A percentile compares a stretch with the other conserved stretches of the same genome.
phyloP scores from a whole-genome alignment of 2,329 filamentous ascomycete species.

The Colletotrichum godetiae region DNA sequence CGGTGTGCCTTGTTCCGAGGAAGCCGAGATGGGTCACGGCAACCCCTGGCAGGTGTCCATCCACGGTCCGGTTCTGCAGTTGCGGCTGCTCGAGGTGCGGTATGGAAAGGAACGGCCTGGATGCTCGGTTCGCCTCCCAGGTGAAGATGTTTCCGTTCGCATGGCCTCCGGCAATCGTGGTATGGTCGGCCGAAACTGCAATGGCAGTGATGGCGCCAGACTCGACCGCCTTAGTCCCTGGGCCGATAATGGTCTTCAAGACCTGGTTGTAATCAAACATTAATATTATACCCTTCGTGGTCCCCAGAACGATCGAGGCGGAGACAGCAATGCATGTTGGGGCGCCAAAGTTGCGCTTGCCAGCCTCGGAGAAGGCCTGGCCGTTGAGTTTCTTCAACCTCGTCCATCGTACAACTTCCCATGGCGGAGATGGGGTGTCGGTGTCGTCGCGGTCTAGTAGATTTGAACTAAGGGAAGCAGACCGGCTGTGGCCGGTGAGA shows the following conservation, averaged over 20 bases:
- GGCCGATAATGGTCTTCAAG: conserved; percentile 91
- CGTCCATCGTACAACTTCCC: conserved; percentile 98
- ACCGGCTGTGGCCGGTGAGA: conserved; percentile 80
- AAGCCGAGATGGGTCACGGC: conserved; percentile 94
- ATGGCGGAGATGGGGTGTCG: conserved; percentile 82
- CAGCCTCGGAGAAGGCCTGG: conserved; percentile 92
- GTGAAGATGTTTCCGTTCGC: conserved; percentile 93
- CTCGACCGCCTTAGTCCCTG: conserved; percentile 93
- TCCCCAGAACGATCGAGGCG: conserved; percentile 89
- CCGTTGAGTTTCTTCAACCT: conserved; percentile 89
- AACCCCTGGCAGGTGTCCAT: conserved; percentile 85
- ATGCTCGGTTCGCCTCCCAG: conserved; percentile 89
- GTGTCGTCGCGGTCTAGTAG: conserved; percentile 71
- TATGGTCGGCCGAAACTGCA: conserved; percentile 92
- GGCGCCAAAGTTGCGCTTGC: conserved; percentile 90
- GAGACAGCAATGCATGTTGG: conserved; percentile 92
- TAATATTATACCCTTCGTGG: conserved; percentile 92
- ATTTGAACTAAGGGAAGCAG: conserved; percentile 82
- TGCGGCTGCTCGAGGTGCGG: conserved; percentile 77
- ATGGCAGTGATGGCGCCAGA: conserved; percentile 88
- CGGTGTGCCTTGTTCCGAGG: conserved; percentile 91
- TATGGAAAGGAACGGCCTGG: conserved; percentile 89
- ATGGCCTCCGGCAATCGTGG: conserved; percentile 91
- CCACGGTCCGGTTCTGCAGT: conserved; percentile 72
- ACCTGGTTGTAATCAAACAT: conserved; percentile 98